Base-by-base conservation (phyloP, 2,329 filamentous ascomycete genomes). In the Neocatenulostroma microsporum region DNA sequence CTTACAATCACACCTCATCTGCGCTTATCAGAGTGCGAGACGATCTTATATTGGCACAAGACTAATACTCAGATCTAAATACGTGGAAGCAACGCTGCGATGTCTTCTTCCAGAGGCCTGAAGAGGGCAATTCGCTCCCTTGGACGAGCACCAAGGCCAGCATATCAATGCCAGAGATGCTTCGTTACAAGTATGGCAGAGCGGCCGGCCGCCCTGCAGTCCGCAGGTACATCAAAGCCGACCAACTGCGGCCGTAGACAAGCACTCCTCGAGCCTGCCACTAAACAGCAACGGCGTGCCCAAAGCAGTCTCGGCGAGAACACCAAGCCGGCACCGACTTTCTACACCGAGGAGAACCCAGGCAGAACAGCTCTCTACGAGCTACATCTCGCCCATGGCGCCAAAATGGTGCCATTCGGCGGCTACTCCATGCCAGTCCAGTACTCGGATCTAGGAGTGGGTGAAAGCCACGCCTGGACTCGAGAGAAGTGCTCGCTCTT, bases 371-470 rank as follows among this genome's bases (percentile, higher is more conserved):
- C 81, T 19, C 70, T 95, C 15, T 83, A 89, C 62, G 79, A 86
- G 52, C 68, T 93, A 15, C 84, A 94, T 61, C 55, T 88, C 44
- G 72, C 76, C 40, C 70, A 84, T 57, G 85, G 85, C 49, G 91
- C 75, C 49, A 95, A 94, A 67, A 91, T 96, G 78, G 89, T 95
- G 33, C 84, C 86, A n/a, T 98, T 95, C 64, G 89, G 84, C 46
- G 87, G 86, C 49, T 94, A 81, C 67, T 72, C 76, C 51, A 95
- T 98, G 86, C 91, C 91, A 6, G 79, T 98, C 29, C 83, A 91
- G 62, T 98, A 96, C 68, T 64, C 72, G 21, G 75, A 79, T 48
- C 72, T 84, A 48, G 80, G 82, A 50, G 82, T 95, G 46, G 73
- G 76, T 49, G 84, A 87, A 43, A 94, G 86, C 35, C 91, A 96